Base-by-base conservation (phyloP, 768 basidiomycete genomes). In the Daedaleopsis nitida region DNA sequence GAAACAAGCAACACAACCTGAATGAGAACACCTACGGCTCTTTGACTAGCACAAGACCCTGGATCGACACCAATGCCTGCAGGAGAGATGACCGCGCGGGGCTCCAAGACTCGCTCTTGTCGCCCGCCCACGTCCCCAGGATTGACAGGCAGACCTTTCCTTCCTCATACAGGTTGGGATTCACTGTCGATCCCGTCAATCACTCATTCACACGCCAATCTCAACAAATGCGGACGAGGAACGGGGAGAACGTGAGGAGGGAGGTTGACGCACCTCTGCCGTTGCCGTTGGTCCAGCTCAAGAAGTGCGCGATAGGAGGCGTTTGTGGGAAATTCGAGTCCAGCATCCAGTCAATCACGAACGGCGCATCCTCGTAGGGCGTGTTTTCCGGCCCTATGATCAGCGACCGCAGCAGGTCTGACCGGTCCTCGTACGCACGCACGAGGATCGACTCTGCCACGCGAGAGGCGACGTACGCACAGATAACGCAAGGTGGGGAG, bases 61-160 rank as follows among this genome's bases (percentile, higher is more conserved):
- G 96, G 48, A 97, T 96, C 34, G 94, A 96, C 19, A 98, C 91
- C 55, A 97, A 84, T 0, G 92, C 92, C 74, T 98, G 95, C 17
- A 98, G 81, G 24, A 98, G 76, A 16, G 93, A 96, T 1, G 94
- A 96, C 48, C 91, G 81, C 38, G 85, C 78, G 1, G 93, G 80
- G 66, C 83, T 94, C 95, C 95, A 98, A 8, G 84, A 87, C 76
- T 98, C 94, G 62, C 81, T 89, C 69, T 81, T 85, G 68, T 96
- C 96, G 10, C 95, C 95, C 9, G 86, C 82, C 95, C 95, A 97
- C 0, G 94, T 96, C 16, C 92, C 92, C 8, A 96, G 76, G 52
- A 96, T 92, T 16, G 94, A 96, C 44, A 96, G 74, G 68, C 94
- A 96, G 34, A 96, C 94, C 73, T 96, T 96, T 47, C 95, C 95